Base-by-base conservation (phyloP, 176 grass and related monocot genomes). In the Lolium multiflorum region DNA sequence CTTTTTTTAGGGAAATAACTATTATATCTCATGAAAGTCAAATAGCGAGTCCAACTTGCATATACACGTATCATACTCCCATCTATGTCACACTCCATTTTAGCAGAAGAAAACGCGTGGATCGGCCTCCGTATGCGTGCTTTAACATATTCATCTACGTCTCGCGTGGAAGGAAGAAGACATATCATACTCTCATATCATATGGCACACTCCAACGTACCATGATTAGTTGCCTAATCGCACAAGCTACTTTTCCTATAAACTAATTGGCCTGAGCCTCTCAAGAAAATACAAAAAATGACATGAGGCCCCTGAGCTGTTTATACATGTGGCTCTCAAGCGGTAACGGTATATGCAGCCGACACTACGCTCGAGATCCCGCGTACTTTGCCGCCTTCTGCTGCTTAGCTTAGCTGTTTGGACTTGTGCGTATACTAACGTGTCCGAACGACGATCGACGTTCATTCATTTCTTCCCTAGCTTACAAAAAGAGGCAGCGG, bases 91-190 rank as follows among this genome's bases (percentile, higher is more conserved):
- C 31, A 35, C 31, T 35, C 31, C 31, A 35, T 35, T 35, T 35
- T 35, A 35, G 31, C 31, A 35, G 31, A 81, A 85, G 83, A 21
- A 89, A 89, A 50, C 77, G 88, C 61, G 88, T 85, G 70, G 7
- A 50, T 89, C 77, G 4, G 37, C 61, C 20, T 31, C 17, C 26
- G 48, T 18, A 47, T 43, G 37, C 13, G 61, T 77, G 79, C 24
- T 25, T 38, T 73, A 10, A 62, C 54, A 50, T 56, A 50, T 56
- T 54, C 22, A 66, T n/a, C 17, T 13, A 83, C 49, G 9, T 71
- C 68, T 72, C 18, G 24, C 62, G 86, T 83, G n/a, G 6, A 77
- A 77, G 72, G 58, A 12, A 55, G 2, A 31, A 76, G 41, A 77
- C 43, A 47, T 47, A 47, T 71, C 18, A 69, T 64, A 28, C 61